Evolutionary conservation across 306 rosid genomes (phyloP), one percentile per base, ranked within the genome.

Genomic region (Fragaria iinumae): DNA sequence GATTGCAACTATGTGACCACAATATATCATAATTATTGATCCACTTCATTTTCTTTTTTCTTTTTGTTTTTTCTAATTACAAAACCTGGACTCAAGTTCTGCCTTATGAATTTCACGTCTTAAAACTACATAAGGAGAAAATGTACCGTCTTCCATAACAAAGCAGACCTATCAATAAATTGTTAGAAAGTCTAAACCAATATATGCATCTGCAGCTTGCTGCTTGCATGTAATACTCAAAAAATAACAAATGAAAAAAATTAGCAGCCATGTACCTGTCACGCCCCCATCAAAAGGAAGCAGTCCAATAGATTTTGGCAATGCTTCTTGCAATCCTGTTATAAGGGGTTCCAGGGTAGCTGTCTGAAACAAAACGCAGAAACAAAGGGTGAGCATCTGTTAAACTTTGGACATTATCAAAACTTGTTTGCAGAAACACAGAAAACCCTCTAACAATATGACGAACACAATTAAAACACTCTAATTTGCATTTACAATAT

Each of bases 281-380:
- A 95, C 95, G 20, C 96, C 98, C 63, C 97, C 97, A 86, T 95
- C 98, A 74, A 95, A 95, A 70, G 98, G 97, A 86, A 95, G 92
- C 81, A 95, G 86, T 75, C 98, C 96, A 69, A 95, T 92, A 75
- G 97, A 90, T 84, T 91, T 95, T 64, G 97, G 98, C 83, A 95
- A 80, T 76, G 93, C 92, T 79, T 95, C 98, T 88, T 95, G 98
- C 83, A 92, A 75, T 80, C 96, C 97, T 34, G 90, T 85, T 78
- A 92, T 92, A 95, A 90, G 82, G 67, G 97, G 98, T 84, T 95
- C 98, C 80, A 95, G 88, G 66, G 86, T 78, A 82, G 96, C 89
- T 83, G 89, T 85, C 98, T 95, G 86, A 85, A 81, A 81, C 69
- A 53, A 69, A 76, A 60, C 0, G 11, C 71, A 76, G 44, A 67